These are phyloP conservation scores for Nissolia schottii DNA, from an alignment of 306 rosid species.

Conservation along the genomic window DNA sequence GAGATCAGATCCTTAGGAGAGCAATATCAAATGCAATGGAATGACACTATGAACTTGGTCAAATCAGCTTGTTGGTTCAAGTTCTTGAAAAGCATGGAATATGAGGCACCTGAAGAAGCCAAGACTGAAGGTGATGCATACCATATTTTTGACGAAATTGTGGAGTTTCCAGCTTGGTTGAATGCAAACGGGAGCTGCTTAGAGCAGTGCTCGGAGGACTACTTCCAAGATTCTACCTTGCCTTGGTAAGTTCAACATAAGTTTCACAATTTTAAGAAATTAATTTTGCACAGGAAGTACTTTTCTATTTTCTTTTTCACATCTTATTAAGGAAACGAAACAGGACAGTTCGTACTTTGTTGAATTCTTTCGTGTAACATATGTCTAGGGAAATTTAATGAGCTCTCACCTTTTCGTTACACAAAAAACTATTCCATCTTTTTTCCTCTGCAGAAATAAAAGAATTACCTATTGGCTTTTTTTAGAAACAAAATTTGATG, in stretches of 20 bases:
- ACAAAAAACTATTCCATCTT: neutral
- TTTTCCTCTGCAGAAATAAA: neutral
- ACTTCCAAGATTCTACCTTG: conserved; percentile 54
- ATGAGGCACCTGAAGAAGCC: conserved; percentile 31
- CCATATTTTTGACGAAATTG: conserved; percentile 40
- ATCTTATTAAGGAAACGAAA: neutral
- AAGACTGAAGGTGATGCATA: conserved; percentile 33
- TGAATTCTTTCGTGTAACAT: neutral
- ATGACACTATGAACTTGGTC: conserved; percentile 66
- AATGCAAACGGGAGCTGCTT: conserved; percentile 53
- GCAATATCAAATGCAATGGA: conserved; percentile 81
- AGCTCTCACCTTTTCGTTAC: neutral
- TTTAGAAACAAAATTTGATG: neutral
- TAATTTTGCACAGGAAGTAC: neutral
- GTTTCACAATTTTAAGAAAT: neutral
- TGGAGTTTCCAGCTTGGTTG: conserved; percentile 87
- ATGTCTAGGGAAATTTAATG: neutral
- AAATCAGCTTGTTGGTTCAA: conserved; percentile 89
- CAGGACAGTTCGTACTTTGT: conserved; percentile 11
- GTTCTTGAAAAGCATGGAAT: conserved; percentile 61
- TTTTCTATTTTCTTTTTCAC: conserved; percentile 9
- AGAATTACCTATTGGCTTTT: neutral
- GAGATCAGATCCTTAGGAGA: conserved; percentile 80
- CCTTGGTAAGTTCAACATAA: conserved; percentile 57
- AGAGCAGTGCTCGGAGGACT: conserved; percentile 46